Base-by-base conservation (phyloP, 441 rosid species). In the Codiaeum variegatum region DNA sequence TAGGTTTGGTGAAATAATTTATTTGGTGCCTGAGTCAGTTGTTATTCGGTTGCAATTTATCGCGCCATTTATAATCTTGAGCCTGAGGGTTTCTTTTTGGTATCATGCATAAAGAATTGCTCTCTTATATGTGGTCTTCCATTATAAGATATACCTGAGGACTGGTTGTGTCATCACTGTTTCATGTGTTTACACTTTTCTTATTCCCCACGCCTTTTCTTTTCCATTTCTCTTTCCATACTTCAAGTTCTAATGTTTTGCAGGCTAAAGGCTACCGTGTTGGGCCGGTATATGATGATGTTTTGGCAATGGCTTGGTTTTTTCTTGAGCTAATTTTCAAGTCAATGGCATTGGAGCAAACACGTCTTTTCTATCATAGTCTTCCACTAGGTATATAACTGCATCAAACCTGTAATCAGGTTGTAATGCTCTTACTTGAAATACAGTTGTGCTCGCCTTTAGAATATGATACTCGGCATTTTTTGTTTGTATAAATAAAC, bases 191-290 rank as follows among this genome's bases (percentile, higher is more conserved):
- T 46, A 40, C 60, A 59, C 26, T 28, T 56, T 31, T 32, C 1
- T 47, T 12, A 24, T 36, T 64, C 6, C n/a, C n/a, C 52, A 47
- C 13, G 47, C 16, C 4, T 38, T 40, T 65, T 49, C 40, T n/a
- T 11, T 34, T 70, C 29, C 46, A 2, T 67, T 3, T 46, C 28
- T 55, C 5, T n/a, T 66, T 72, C 32, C 54, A 19, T 19, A 67
- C 54, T 74, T 74, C 11, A 62, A 59, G 12, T 32, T 58, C 46
- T 26, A 60, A 56, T 21, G 47, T 71, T 66, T 31, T 84, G 83
- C 93, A 96, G 99, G 99, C 99, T 38, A 96, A 96, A 85, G 99
- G 99, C 71, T 96, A 96, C 77, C 97, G 98, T 78, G 99, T 96
- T 73, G 99, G 99, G 79, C 99, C 99, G 24, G 98, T 96, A 13